A percentile compares a stretch with the other conserved stretches of the same genome.
Evolutionary conservation across 495 filamentous ascomycete genomes (phyloP).

Genomic region (Tuber magnatum): DNA sequence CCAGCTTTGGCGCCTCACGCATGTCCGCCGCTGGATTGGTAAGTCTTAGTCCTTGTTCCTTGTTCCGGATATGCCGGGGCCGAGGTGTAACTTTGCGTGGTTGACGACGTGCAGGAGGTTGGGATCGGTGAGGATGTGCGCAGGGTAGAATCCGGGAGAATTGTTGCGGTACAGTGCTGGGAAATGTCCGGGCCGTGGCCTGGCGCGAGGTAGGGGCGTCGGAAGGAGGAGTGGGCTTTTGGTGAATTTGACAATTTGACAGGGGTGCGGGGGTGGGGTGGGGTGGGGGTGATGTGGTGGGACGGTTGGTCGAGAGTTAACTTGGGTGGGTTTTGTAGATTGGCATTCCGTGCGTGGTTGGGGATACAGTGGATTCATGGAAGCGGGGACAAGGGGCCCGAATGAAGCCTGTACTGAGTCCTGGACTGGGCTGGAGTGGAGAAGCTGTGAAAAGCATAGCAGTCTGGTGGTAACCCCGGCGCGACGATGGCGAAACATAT

Average conservation of each 20-base stretch:
- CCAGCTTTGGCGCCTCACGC: constrained; percentile 50
- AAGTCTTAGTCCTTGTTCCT: constrained; percentile 45
- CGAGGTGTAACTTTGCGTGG: constrained; percentile 54
- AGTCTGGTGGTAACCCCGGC: background rate
- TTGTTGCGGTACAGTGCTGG: constrained; percentile 45
- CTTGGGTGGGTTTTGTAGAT: background rate
- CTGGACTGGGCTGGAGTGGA: background rate
- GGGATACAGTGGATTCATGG: background rate
- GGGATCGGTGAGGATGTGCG: constrained; percentile 61
- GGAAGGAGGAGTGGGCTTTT: constrained; percentile 41
- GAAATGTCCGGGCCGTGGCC: too few species aligned
- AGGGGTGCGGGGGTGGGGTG: too few species aligned
- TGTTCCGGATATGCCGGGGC: constrained; percentile 52
- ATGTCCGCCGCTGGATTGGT: constrained; percentile 58
- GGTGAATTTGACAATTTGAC: constrained; percentile 43
- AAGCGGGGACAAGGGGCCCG: background rate
- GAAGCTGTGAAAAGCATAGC: background rate
- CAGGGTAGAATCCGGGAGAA: constrained; percentile 56
- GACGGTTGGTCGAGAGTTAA: background rate
- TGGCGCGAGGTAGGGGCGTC: too few species aligned
- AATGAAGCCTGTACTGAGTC: background rate
- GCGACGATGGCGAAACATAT: background rate
- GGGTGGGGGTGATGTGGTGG: constrained; percentile 35
- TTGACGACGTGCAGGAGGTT: constrained; percentile 66
- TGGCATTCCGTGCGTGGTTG: background rate